Evolutionary conservation across 306 rosid species (phyloP).

Genomic region (Coriaria nepalensis): DNA sequence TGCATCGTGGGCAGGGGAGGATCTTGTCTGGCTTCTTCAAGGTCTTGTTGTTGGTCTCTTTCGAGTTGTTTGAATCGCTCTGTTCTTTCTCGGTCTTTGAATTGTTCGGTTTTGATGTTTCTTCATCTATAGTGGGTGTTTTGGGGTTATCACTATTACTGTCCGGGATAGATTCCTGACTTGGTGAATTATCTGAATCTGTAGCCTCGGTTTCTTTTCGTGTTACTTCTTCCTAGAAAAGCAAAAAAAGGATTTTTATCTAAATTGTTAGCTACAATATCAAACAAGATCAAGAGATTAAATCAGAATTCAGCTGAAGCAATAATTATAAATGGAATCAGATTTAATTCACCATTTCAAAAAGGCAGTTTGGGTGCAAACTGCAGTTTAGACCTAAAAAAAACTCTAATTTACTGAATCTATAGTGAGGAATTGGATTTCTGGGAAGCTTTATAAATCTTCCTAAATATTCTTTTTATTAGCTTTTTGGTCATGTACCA

Average conservation of each 20-base stretch:
- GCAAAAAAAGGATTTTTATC: constrained; percentile 11
- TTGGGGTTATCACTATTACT: constrained; percentile 30
- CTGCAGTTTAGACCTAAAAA: no score
- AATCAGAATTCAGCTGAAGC: background rate
- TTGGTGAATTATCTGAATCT: constrained; percentile 22
- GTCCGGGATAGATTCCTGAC: constrained; percentile 19
- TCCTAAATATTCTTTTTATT: background rate
- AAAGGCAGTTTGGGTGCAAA: no score
- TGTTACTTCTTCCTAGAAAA: constrained; percentile 42
- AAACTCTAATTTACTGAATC: no score
- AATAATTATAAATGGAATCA: background rate
- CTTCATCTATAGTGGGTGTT: constrained; percentile 46
- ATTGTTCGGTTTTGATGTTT: constrained; percentile 20
- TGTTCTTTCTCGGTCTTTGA: constrained; percentile 34
- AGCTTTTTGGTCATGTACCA: background rate
- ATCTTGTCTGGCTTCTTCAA: constrained; percentile 84
- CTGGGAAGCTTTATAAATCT: background rate
- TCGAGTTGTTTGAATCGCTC: constrained; percentile 24
- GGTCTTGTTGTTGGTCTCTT: constrained; percentile 47
- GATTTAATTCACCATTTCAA: background rate
- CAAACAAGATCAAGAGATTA: background rate
- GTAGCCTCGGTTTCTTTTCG: constrained; percentile 16
- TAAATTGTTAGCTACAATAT: constrained; percentile 4
- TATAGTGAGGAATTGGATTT: no score
- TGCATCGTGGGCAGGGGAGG: constrained; percentile 87